Evolutionary conservation across 495 filamentous ascomycete genomes (phyloP).

Genomic region (Aspergillus nidulans): DNA sequence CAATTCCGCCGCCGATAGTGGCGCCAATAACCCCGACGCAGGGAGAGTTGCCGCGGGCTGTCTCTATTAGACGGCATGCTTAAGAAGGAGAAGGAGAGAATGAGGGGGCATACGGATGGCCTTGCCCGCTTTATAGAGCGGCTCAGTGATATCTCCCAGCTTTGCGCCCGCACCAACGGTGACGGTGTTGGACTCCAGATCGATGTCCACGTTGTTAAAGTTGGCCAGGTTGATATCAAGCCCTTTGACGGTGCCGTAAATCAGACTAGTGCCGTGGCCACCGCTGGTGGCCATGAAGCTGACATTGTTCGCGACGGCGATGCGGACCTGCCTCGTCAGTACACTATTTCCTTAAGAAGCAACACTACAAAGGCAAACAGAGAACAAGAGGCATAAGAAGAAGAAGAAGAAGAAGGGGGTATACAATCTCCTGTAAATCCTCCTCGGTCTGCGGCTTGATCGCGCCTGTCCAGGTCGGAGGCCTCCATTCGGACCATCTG

Average conservation of each 20-base stretch:
- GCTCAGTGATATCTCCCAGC: slow-evolving; percentile 18
- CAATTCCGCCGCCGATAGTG: slow-evolving; percentile 39
- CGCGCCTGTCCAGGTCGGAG: slow-evolving; percentile 24
- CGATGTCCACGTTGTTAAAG: slow-evolving; percentile 21
- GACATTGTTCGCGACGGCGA: slow-evolving; percentile 19
- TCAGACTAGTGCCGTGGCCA: slow-evolving; percentile 26
- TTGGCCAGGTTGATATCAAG: slow-evolving; percentile 30
- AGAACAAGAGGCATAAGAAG: no score
- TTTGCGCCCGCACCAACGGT: slow-evolving; percentile 21
- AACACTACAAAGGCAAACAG: no score
- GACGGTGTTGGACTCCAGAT: slow-evolving; percentile 5
- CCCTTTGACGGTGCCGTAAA: slow-evolving; percentile 15
- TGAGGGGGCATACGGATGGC: slow-evolving; percentile 23
- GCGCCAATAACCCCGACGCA: slow-evolving; percentile 31
- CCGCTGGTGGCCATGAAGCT: slow-evolving; percentile 32
- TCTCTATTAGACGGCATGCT: slow-evolving; percentile 5
- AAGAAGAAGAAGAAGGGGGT: not conserved
- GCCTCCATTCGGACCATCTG: slow-evolving; percentile 17
- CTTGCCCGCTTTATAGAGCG: slow-evolving; percentile 24
- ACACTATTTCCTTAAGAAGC: not conserved
- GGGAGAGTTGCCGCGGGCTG: slow-evolving; percentile 18
- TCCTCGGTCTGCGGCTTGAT: slow-evolving; percentile 23
- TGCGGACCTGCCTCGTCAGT: slow-evolving; percentile 14
- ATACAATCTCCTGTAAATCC: slow-evolving; percentile 27
- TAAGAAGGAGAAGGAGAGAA: not conserved